Evolutionary conservation across 148 eudicot genomes (phyloP), one percentile per base, ranked within the genome.

Genomic region (Vaccinium corymbosum): DNA sequence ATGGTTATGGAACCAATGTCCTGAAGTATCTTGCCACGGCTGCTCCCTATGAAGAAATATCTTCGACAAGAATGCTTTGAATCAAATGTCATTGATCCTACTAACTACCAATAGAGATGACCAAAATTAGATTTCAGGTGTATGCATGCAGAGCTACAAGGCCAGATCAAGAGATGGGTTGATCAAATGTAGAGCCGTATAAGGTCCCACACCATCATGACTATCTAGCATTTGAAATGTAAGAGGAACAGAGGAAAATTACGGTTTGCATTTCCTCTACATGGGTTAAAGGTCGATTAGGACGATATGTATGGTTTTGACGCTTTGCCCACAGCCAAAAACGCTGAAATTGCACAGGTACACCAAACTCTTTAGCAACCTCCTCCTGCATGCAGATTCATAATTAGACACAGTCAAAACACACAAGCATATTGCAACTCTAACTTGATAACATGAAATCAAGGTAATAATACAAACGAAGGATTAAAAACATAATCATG

Each of bases 311-410:
- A 68, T 95, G 98, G 83, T 94, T 95, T 84, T 94, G 98, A 80
- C 98, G 90, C 91, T 94, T 95, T 79, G 98, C 98, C 98, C 98
- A 95, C 52, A 91, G 83, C 98, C 98, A 95, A 84, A 89, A 95
- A 25, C 98, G 92, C 75, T 95, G 98, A 80, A 88, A 95, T 56
- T 94, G 94, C 86, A 93, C 97, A 14, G 98, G 98, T 80, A 95
- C 86, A 66, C 97, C 98, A 89, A 94, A 87, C 81, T 93, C 98
- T 90, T 94, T 94, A 59, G 98, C 98, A 56, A 95, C 93, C 81
- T 95, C 98, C 87, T 93, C 98, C 98, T 95, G 90, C 79, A 79
- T 35, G 80, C n/a, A 81, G 32, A 68, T 62, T 52, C 42, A 84
- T 53, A 38, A 72, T 71, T 80, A 80, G 62, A 46, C 70, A 38